Evolutionary conservation across 768 basidiomycete species (phyloP).

Genomic region (Arthromyces matolae): DNA sequence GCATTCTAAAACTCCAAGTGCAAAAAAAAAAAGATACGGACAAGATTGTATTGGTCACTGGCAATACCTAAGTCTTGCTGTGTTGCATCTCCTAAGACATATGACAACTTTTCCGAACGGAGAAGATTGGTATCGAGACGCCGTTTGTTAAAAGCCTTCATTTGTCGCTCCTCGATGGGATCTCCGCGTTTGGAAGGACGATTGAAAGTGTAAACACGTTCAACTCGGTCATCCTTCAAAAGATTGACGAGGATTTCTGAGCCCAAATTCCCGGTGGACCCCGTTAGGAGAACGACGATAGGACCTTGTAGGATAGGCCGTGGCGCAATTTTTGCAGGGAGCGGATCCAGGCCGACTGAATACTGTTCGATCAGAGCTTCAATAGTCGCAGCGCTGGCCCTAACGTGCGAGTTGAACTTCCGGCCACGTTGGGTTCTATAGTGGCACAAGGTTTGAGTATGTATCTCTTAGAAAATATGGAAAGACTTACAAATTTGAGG

Average conservation of each 20-base stretch:
- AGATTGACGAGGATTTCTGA: slow-evolving; percentile 17
- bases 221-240: slow-evolving; percentile 30
- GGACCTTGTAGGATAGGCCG: too few relatives aligned
- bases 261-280: slow-evolving; percentile 21
- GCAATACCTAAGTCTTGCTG: slow-evolving; percentile 20
- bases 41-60: slow-evolving; percentile 15
- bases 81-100: slow-evolving; percentile 7
- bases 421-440: too few relatives aligned
- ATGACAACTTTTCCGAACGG: slow-evolving; percentile 2
- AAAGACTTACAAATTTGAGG: too few relatives aligned
- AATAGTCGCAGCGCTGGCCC: too few relatives aligned
- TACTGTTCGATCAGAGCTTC: too few relatives aligned
- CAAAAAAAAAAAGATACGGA: slow-evolving; percentile 11
- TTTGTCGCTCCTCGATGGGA: slow-evolving; percentile 9
- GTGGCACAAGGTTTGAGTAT: too few relatives aligned
- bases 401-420: too few relatives aligned
- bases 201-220: slow-evolving; percentile 35
- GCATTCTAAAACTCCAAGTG: background rate
- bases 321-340: too few relatives aligned
- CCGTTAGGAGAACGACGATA: slow-evolving; percentile 19
- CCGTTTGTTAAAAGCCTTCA: slow-evolving; percentile 1
- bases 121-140: slow-evolving; percentile 7
- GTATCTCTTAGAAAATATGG: too few relatives aligned
- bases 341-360: too few relatives aligned
- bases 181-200: background rate